These are phyloP conservation scores for Aspergillus olivimuriae DNA, from an alignment of 495 filamentous ascomycete species.

Conservation along the genomic window DNA sequence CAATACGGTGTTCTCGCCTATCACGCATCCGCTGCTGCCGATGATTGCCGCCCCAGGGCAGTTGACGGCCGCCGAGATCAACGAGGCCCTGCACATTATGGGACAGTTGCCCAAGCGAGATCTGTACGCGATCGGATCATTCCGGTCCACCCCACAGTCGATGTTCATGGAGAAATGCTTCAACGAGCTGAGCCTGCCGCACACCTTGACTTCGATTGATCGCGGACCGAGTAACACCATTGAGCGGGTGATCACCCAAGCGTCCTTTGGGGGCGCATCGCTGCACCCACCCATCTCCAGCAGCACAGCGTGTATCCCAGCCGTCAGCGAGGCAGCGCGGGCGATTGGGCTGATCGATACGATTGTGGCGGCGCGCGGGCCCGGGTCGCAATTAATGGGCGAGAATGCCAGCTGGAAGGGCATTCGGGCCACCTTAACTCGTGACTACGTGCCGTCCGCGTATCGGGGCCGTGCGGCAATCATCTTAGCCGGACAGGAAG, in stretches of 20 bases:
- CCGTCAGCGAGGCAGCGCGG: conserved; percentile 62
- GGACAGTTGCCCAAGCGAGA: conserved; percentile 73
- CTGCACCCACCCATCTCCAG: conserved; percentile 61
- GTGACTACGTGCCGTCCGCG: conserved; percentile 75
- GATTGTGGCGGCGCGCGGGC: conserved; percentile 46
- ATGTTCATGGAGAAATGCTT: conserved; percentile 85
- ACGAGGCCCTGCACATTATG: conserved; percentile 68
- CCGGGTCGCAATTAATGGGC: conserved; percentile 49
- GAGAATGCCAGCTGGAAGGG: conserved; percentile 82
- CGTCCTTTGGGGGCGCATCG: conserved; percentile 72
- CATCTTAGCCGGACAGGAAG: conserved; percentile 57
- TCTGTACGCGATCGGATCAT: conserved; percentile 71
- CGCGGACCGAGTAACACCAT: conserved; percentile 55
- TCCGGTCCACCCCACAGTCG: conserved; percentile 63
- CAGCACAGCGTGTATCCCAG: conserved; percentile 49
- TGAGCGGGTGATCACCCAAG: conserved; percentile 60
- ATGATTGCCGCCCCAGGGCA: conserved; percentile 82
- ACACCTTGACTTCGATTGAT: conserved; percentile 71
- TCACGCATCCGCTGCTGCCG: conserved; percentile 76
- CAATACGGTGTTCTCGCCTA: conserved; percentile 79
- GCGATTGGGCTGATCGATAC: conserved; percentile 77
- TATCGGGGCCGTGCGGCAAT: conserved; percentile 70
- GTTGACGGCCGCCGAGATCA: conserved; percentile 76
- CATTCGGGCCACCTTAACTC: conserved; percentile 69
- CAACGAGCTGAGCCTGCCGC: conserved; percentile 79